Evolutionary conservation across 139 green algal genomes (phyloP).

Genomic region (Micromonas pusilla): DNA sequence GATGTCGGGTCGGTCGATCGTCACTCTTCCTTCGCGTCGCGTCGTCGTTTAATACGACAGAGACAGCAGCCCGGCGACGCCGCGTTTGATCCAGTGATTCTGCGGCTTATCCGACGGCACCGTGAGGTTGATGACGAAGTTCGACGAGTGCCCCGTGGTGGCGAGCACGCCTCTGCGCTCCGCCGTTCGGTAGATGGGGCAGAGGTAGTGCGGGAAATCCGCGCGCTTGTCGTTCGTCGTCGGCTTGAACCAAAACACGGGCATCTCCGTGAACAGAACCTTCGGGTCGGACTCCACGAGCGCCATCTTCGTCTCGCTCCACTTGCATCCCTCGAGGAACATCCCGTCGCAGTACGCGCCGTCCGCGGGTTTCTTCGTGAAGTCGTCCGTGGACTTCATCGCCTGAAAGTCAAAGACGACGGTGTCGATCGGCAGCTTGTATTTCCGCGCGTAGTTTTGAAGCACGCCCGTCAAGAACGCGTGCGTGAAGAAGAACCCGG

Average conservation of each 20-base stretch:
- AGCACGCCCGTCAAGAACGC: slow-evolving; percentile 72
- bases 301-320: slow-evolving; percentile 28
- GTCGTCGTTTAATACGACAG: slow-evolving; percentile 25
- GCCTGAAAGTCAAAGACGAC: slow-evolving; percentile 80
- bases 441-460: slow-evolving; percentile 76
- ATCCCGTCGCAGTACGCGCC: slow-evolving; percentile 64
- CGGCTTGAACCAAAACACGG: slow-evolving; percentile 32
- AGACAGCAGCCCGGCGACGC: slow-evolving; percentile 35
- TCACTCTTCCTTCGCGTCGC: background rate
- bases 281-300: slow-evolving; percentile 37
- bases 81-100: slow-evolving; percentile 39
- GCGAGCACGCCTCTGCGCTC: slow-evolving; percentile 39
- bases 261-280: slow-evolving; percentile 24
- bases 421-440: slow-evolving; percentile 53
- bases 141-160: slow-evolving; percentile 42
- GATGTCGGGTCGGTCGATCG: background rate
- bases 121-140: slow-evolving; percentile 40
- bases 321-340: slow-evolving; percentile 66
- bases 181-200: slow-evolving; percentile 40
- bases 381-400: slow-evolving; percentile 39
- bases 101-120: slow-evolving; percentile 32
- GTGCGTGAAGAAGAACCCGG: slow-evolving; percentile 82
- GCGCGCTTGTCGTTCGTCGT: background rate
- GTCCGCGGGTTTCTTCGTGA: slow-evolving; percentile 47
- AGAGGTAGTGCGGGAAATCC: slow-evolving; percentile 36